Evolutionary conservation across 1,139 yeast genomes (phyloP), one percentile per base, ranked within the genome.

Genomic region (Yamadazyma trypodendri): DNA sequence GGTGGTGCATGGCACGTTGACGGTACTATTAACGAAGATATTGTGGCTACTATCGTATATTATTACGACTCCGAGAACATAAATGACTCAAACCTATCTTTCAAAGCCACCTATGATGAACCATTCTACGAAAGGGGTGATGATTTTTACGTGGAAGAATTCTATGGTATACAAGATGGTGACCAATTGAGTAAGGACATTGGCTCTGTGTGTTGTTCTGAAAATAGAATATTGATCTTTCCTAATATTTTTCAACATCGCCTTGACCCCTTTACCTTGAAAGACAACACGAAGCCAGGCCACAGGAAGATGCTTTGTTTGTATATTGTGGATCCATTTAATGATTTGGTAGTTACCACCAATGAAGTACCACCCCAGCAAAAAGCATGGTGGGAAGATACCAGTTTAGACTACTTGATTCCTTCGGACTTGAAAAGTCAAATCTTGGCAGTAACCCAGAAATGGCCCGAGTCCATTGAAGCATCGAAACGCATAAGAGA

Each of bases 1-100:
- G 76, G 75, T 5, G 75, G 75, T 0, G 43, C 65, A 4, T 70
- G 75, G 75, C 75, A 70, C 39, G 63, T 68, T 0, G 75, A 70
- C 42, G 76, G 75, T 1, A 60, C 68, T 2, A 56, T 61, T 30
- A 63, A 63, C 42, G 76, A 70, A 48, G 67, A 65, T 42, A 70
- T 70, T 35, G 61, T 70, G 3, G 73, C 73, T 2, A 67, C 75
- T 2, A 55, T 61, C 2, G 48, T 70, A 30, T 70, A 67, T 50
- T 70, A 68, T 47, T 70, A 69, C 43, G 75, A 70, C 43, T 42
- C 52, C 13, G 68, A 64, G 18, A 70, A 70, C 45, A 65, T 70
- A 34, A 51, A 61, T 3, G 65, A 63, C 20, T 62, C 72, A 3
- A 49, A 39, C 13, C 51, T 70, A 17, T 48, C 60, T 6, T 68